These are phyloP conservation scores for Terana coerulea DNA, from an alignment of 768 basidiomycete genomes.

Conservation along the genomic window DNA sequence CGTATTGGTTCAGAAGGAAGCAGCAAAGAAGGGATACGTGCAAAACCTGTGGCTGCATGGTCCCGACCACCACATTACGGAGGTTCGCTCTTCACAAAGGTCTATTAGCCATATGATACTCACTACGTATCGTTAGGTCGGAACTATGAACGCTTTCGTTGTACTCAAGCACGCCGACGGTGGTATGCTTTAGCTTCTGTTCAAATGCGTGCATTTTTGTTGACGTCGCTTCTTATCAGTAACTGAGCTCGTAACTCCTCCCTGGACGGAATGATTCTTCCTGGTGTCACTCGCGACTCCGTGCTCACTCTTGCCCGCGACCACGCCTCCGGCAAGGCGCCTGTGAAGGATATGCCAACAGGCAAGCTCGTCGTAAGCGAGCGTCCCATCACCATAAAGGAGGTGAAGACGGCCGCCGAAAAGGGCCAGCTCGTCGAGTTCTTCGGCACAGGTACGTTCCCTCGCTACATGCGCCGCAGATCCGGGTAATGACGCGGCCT, in stretches of 20 bases:
- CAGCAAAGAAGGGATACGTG: conserved; percentile 71
- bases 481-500: conserved; percentile 5
- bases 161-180: conserved; percentile 72
- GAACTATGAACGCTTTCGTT: conserved; percentile 91
- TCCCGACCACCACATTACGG: conserved; percentile 46
- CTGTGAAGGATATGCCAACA: conserved; percentile 48
- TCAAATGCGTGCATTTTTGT: no score
- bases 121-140: conserved; percentile 42
- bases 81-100: conserved; percentile 30
- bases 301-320: conserved; percentile 46
- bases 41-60: conserved; percentile 93
- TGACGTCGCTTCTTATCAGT: conserved; percentile 28
- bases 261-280: conserved; percentile 64
- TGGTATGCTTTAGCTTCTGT: no score
- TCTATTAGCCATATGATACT: not conserved
- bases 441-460: conserved; percentile 38
- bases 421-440: conserved; percentile 44
- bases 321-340: conserved; percentile 46
- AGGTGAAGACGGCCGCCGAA: conserved; percentile 51
- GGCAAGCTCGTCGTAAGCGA: conserved; percentile 56
- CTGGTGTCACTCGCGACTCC: conserved; percentile 66
- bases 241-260: conserved; percentile 62
- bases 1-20: conserved; percentile 78
- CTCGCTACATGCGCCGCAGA: not conserved
- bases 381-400: conserved; percentile 71